Percentiles rank a stretch among this genome's conserved stretches.
phyloP scores from a whole-genome alignment of 140 eudicot species.

The Ambrosia hybrid region DNA sequence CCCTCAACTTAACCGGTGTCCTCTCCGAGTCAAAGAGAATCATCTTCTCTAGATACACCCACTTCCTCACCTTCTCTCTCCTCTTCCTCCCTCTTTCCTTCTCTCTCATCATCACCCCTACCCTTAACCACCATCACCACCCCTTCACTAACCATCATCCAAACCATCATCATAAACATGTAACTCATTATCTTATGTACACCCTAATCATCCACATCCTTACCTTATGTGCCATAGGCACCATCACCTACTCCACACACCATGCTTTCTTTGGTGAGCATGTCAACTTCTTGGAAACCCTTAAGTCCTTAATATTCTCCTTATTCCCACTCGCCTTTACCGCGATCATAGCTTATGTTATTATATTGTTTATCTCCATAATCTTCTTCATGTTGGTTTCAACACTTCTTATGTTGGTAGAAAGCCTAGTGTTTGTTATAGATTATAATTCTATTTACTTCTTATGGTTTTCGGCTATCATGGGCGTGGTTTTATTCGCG shows the following conservation, averaged over 20 bases:
- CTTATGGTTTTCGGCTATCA: conserved; percentile 21
- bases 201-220: conserved; percentile 24
- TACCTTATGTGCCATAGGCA: conserved; percentile 42
- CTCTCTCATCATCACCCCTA: conserved; percentile 41
- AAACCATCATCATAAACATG: conserved; percentile 19
- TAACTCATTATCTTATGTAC: conserved; percentile 24
- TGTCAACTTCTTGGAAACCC: conserved; percentile 42
- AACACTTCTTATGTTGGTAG: background rate
- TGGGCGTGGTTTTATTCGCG: conserved; percentile 21
- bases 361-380: conserved; percentile 11
- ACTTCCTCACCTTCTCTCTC: conserved; percentile 68
- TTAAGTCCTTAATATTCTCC: conserved; percentile 41
- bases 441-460: conserved; percentile 35
- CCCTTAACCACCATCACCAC: conserved; percentile 20
- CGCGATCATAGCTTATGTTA: conserved; percentile 6
- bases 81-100: conserved; percentile 64
- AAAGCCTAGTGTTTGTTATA: conserved; percentile 38
- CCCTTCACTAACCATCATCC: conserved; percentile 25
- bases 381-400: conserved; percentile 14
- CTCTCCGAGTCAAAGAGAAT: conserved; percentile 55
- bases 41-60: conserved; percentile 46
- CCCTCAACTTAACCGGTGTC: conserved; percentile 40
- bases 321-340: conserved; percentile 53
- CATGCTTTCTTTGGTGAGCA: conserved; percentile 60
- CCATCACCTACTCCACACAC: conserved; percentile 57